These are phyloP conservation scores for Cyclotella atomus DNA, from an alignment of 108 stramenopile species.

Conservation along the genomic window DNA sequence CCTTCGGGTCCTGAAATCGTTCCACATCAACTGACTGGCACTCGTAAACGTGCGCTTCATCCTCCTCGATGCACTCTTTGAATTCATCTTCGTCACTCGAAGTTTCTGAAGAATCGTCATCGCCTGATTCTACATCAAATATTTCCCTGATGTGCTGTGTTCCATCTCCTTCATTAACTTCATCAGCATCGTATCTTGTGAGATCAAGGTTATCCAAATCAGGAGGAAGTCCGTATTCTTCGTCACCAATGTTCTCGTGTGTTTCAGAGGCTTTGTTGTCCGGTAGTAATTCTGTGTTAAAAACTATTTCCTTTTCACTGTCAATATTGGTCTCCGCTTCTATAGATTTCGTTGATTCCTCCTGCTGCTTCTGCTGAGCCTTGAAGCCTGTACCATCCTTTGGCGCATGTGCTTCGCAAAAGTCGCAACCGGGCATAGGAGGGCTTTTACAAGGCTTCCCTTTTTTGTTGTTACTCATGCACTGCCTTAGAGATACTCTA, in stretches of 20 bases:
- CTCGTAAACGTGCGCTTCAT: background rate
- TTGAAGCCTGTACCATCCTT: conserved; percentile 18
- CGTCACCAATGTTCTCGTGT: background rate
- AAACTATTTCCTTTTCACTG: background rate
- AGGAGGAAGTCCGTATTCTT: conserved; percentile 13
- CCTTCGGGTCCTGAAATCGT: conserved; percentile 17
- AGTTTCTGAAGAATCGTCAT: too few species aligned
- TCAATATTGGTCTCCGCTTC: background rate
- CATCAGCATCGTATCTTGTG: conserved; percentile 21
- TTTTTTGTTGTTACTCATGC: conserved; percentile 27
- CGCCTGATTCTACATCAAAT: conserved; percentile 45
- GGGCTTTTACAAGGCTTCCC: conserved; percentile 21
- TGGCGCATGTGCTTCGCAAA: conserved; percentile 31
- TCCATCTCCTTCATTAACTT: conserved; percentile 35
- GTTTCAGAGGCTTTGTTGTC: background rate
- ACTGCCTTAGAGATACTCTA: conserved; percentile 4
- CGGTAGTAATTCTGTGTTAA: too few species aligned
- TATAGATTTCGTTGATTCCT: background rate
- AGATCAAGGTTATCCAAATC: conserved; percentile 20
- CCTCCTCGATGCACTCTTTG: conserved; percentile 8
- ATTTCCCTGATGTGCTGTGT: conserved; percentile 49
- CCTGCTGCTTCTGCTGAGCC: conserved; percentile 7
- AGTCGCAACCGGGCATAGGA: conserved; percentile 23
- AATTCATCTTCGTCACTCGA: conserved; percentile 4
- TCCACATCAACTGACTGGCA: background rate